Conservation (phyloP, 2,329 filamentous ascomycete species). For the Cladosporium sp. region DNA sequence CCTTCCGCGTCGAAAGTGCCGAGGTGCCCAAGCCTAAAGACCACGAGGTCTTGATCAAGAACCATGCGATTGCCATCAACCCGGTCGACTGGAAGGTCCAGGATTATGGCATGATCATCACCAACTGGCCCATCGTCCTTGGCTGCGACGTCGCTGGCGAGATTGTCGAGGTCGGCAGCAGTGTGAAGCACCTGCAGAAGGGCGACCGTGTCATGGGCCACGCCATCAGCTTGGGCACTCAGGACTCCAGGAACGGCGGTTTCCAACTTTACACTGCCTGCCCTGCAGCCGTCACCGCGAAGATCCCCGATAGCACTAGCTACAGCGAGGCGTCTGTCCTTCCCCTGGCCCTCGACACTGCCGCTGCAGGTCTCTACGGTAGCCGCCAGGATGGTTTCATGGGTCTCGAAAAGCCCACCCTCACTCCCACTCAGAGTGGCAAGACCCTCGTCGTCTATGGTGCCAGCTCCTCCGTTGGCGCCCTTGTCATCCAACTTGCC, state of each 20-base stretch:
- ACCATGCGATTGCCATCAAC: conserved; percentile 35
- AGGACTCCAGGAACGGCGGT: conserved; percentile 22
- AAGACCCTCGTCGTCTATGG: conserved; percentile 40
- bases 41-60: conserved; percentile 33
- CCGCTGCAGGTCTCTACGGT: conserved; percentile 40
- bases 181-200: conserved; percentile 31
- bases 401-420: conserved; percentile 35
- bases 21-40: conserved; percentile 29
- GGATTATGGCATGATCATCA: conserved; percentile 29
- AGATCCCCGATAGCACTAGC: conserved; percentile 36
- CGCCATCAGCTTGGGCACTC: conserved; percentile 21
- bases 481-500: conserved; percentile 33
- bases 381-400: conserved; percentile 31
- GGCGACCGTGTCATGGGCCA: conserved; percentile 33
- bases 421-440: conserved; percentile 27
- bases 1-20: conserved; percentile 26
- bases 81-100: conserved; percentile 37
- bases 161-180: conserved; percentile 32
- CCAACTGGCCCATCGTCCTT: conserved; percentile 33
- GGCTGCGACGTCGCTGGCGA: conserved; percentile 37
- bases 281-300: conserved; percentile 30
- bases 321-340: conserved; percentile 40
- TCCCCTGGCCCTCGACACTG: conserved; percentile 43
- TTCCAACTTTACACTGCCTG: conserved; percentile 35
- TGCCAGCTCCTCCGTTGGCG: conserved; percentile 34